A percentile compares a stretch with the other conserved stretches of the same genome.
Evolutionary conservation across 805 yeast species (phyloP).

Genomic region (Candida hungchunana): DNA sequence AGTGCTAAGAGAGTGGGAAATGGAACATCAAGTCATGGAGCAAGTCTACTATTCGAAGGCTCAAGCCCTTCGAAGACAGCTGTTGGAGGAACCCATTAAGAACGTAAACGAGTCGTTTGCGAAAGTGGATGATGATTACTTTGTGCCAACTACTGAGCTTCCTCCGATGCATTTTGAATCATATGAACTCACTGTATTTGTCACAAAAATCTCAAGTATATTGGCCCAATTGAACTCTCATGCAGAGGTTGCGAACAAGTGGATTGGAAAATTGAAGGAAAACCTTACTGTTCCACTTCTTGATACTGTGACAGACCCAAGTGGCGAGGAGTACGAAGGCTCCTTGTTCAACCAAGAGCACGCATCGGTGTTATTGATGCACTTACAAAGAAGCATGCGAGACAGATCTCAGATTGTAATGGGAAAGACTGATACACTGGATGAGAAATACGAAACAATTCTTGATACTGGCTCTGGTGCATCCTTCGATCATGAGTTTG

Average conservation of each 20-base stretch:
- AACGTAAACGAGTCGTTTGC: conserved; percentile 9
- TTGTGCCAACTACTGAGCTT: too few species aligned
- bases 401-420: conserved; percentile 39
- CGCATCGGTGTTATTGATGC: conserved; percentile 54
- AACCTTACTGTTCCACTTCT: conserved; percentile 49
- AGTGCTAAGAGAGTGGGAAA: conserved; percentile 27
- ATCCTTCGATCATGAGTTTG: conserved; percentile 10
- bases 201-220: conserved; percentile 13
- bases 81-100: conserved; percentile 37
- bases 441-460: conserved; percentile 10
- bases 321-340: conserved; percentile 63
- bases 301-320: conserved; percentile 38
- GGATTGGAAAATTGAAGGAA: conserved; percentile 41
- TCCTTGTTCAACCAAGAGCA: conserved; percentile 74
- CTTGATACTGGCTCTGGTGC: conserved; percentile 7
- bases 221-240: conserved; percentile 45
- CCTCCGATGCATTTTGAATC: conserved; percentile 5
- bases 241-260: conserved; percentile 43
- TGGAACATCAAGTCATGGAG: conserved; percentile 43
- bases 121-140: conserved; percentile 5
- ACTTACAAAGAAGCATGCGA: conserved; percentile 42
- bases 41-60: conserved; percentile 54
- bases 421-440: conserved; percentile 19
- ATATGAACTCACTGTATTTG: conserved; percentile 14
- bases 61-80: conserved; percentile 50